These are phyloP conservation scores for Lenzites betulinus DNA, from an alignment of 768 basidiomycete genomes.

Conservation along the genomic window DNA sequence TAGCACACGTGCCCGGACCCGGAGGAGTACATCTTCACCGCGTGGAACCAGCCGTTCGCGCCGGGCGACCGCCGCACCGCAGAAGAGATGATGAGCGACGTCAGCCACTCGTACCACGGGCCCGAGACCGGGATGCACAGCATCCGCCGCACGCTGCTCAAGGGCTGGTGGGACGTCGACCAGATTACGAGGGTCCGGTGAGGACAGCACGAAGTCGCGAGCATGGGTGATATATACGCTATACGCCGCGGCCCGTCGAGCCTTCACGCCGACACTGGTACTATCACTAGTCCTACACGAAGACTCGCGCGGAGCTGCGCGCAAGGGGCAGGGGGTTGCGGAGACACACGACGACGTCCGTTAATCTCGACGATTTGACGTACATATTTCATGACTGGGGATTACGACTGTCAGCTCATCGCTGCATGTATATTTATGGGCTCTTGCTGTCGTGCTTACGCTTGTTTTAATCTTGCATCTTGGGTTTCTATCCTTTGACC, in stretches of 20 bases:
- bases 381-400: conserved; percentile 4
- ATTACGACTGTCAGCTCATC: background rate
- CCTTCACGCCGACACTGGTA: too few relatives aligned
- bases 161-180: conserved; percentile 38
- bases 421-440: conserved; percentile 7
- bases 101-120: conserved; percentile 40
- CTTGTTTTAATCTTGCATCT: background rate
- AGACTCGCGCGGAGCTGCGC: too few relatives aligned
- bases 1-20: conserved; percentile 59
- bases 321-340: too few relatives aligned
- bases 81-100: conserved; percentile 47
- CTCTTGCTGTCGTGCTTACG: conserved; percentile 5
- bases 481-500: background rate
- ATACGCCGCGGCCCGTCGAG: too few relatives aligned
- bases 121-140: conserved; percentile 30
- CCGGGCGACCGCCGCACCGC: conserved; percentile 63
- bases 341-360: background rate
- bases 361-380: conserved; percentile 8
- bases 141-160: conserved; percentile 36
- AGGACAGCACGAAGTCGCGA: background rate
- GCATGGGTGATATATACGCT: background rate
- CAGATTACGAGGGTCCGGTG: conserved; percentile 22
- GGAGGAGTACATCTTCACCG: conserved; percentile 51
- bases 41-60: conserved; percentile 70
- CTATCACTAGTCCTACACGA: too few relatives aligned